phyloP scores from a whole-genome alignment of 768 basidiomycete genomes.

The Steccherinum ochraceum region DNA sequence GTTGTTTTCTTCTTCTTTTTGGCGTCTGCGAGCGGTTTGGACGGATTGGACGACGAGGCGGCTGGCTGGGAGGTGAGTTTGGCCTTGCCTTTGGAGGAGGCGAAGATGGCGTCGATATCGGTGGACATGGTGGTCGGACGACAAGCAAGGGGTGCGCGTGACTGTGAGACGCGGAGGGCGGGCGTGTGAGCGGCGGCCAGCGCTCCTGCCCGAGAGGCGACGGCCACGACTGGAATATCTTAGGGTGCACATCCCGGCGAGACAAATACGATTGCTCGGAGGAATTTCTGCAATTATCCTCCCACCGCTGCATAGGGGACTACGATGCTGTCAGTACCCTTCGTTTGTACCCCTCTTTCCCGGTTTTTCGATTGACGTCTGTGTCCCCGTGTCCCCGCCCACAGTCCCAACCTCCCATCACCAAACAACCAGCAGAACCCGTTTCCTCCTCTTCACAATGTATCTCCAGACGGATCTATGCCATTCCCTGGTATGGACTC shows the following conservation, averaged over 20 bases:
- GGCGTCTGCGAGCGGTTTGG: conserved; percentile 7
- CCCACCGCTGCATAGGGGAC: neutral
- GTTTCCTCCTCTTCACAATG: conserved; percentile 1
- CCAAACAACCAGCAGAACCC: conserved; percentile 6
- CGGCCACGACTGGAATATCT: no score
- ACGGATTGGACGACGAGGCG: conserved; percentile 23
- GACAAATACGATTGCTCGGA: neutral
- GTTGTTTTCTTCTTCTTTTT: conserved; percentile 40
- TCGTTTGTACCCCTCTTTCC: neutral
- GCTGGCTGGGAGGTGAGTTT: conserved; percentile 11
- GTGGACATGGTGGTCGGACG: conserved; percentile 36
- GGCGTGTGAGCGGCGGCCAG: conserved; percentile 1
- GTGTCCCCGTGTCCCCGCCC: neutral
- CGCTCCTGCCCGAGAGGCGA: no score
- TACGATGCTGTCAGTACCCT: conserved; percentile 10
- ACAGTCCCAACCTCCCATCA: neutral
- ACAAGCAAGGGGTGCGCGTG: conserved; percentile 2
- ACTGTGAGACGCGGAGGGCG: neutral
- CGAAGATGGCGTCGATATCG: conserved; percentile 86
- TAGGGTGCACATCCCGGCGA: neutral
- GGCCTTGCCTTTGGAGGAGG: conserved; percentile 27
- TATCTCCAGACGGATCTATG: conserved; percentile 8
- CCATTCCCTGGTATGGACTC: conserved; percentile 53
- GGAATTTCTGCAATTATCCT: no score
- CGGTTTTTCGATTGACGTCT: neutral